These are phyloP conservation scores for Boletus holoroseus DNA, from an alignment of 1,284 basidiomycete species.

Conservation along the genomic window DNA sequence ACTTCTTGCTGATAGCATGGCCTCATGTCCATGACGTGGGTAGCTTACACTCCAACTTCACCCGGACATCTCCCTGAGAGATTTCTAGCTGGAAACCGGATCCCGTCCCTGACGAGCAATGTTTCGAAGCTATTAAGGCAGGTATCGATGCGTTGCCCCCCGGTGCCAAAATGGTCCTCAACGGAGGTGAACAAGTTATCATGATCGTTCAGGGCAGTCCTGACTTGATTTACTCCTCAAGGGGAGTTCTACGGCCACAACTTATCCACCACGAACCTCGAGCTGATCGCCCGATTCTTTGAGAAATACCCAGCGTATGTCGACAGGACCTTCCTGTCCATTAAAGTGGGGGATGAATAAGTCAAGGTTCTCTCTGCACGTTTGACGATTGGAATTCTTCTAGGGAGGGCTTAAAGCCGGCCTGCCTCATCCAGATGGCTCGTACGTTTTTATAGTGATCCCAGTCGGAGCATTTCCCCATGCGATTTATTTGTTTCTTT, in stretches of 20 bases:
- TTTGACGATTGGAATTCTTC: not conserved
- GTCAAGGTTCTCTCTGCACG: too few species aligned
- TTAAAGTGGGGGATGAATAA: conserved; percentile 27
- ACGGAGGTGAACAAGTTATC: conserved; percentile 37
- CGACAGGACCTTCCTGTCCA: conserved; percentile 44
- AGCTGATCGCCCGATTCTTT: conserved; percentile 43
- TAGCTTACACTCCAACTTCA: not conserved
- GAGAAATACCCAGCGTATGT: conserved; percentile 49
- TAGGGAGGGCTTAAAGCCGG: conserved; percentile 6
- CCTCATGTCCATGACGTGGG: conserved; percentile 26
- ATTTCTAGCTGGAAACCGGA: not conserved
- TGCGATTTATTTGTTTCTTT: not conserved
- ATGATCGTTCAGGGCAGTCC: not conserved
- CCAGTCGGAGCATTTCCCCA: too few species aligned
- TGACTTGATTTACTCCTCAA: not conserved
- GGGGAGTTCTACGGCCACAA: conserved; percentile 33
- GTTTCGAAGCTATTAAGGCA: conserved; percentile 60
- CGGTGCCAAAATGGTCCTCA: conserved; percentile 45
- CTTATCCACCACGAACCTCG: conserved; percentile 36
- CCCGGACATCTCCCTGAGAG: not conserved
- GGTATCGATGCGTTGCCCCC: conserved; percentile 47
- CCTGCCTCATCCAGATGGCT: conserved; percentile 2
- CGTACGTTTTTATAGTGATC: not conserved
- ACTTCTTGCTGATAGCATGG: conserved; percentile 18
- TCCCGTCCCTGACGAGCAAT: conserved; percentile 43